These are phyloP conservation scores for Xerocomus brunneocitrinus DNA, from an alignment of 768 basidiomycete genomes.

Conservation along the genomic window DNA sequence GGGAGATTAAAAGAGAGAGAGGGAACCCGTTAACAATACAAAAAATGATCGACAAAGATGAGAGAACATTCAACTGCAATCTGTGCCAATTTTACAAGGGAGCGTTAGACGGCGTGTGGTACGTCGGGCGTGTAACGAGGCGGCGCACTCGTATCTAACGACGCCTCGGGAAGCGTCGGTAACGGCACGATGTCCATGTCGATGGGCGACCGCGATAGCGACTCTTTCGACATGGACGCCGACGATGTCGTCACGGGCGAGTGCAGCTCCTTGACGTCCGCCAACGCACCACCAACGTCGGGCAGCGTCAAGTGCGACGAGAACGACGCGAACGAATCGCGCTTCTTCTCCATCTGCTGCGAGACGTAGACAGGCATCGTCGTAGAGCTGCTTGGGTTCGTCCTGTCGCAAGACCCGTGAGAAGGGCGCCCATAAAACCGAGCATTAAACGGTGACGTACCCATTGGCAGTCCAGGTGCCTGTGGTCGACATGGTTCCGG, in stretches of 20 bases:
- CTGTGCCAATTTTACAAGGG: background rate
- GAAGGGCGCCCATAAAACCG: background rate
- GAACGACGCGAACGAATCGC: conserved; percentile 46
- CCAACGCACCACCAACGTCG: conserved; percentile 37
- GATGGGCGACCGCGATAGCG: background rate
- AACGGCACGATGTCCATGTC: background rate
- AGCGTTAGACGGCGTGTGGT: conserved; percentile 14
- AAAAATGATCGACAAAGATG: background rate
- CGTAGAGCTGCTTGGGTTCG: conserved; percentile 19
- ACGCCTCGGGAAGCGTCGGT: conserved; percentile 18
- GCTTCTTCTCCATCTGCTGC: conserved; percentile 41
- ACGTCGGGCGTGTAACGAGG: conserved; percentile 23
- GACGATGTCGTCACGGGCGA: conserved; percentile 19
- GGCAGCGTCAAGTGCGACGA: conserved; percentile 40
- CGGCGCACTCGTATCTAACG: conserved; percentile 9
- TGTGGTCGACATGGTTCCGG: conserved; percentile 18
- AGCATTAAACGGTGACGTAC: conserved; percentile 17
- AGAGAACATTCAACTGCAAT: background rate
- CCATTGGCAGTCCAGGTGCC: conserved; percentile 23
- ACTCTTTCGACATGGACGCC: conserved; percentile 25
- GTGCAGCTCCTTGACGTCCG: conserved; percentile 16
- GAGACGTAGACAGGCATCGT: conserved; percentile 45
- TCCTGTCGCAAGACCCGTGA: conserved; percentile 10
- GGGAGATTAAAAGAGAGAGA: background rate
- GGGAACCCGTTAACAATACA: background rate